A percentile compares a stretch with the other conserved stretches of the same genome.
These are phyloP conservation scores for Ogataea corticis DNA, from an alignment of 805 yeast species.

Conservation along the genomic window DNA sequence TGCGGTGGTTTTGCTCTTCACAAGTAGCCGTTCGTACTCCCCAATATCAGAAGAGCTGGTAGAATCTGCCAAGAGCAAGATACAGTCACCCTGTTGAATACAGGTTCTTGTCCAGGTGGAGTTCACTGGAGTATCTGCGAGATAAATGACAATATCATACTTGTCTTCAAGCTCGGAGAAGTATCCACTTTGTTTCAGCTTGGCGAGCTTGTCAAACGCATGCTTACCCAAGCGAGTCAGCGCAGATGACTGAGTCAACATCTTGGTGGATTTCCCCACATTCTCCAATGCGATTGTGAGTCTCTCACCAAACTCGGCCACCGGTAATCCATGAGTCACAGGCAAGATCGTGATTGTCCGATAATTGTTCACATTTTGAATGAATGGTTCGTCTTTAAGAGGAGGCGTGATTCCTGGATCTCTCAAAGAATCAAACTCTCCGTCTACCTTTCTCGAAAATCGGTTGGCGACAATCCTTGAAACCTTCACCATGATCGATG, in stretches of 20 bases:
- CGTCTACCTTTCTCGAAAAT: constrained; percentile 24
- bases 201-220: constrained; percentile 88
- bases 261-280: constrained; percentile 71
- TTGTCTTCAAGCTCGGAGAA: constrained; percentile 89
- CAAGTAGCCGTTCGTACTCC: constrained; percentile 76
- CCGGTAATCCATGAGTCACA: constrained; percentile 78
- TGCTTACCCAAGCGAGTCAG: constrained; percentile 81
- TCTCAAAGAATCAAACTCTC: constrained; percentile 12
- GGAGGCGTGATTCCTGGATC: constrained; percentile 33
- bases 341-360: constrained; percentile 87
- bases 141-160: constrained; percentile 83
- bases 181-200: constrained; percentile 82
- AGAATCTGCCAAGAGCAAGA: constrained; percentile 86
- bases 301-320: constrained; percentile 76
- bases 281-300: constrained; percentile 69
- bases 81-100: constrained; percentile 92
- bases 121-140: constrained; percentile 80
- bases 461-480: constrained; percentile 80
- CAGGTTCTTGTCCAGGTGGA: constrained; percentile 93
- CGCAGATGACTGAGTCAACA: constrained; percentile 81
- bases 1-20: constrained; percentile 78
- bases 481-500: constrained; percentile 87
- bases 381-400: constrained; percentile 32
- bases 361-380: constrained; percentile 49
- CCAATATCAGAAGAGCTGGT: constrained; percentile 71